These are phyloP conservation scores for Laguncularia racemosa DNA, from an alignment of 345 rosid species.

Conservation along the genomic window DNA sequence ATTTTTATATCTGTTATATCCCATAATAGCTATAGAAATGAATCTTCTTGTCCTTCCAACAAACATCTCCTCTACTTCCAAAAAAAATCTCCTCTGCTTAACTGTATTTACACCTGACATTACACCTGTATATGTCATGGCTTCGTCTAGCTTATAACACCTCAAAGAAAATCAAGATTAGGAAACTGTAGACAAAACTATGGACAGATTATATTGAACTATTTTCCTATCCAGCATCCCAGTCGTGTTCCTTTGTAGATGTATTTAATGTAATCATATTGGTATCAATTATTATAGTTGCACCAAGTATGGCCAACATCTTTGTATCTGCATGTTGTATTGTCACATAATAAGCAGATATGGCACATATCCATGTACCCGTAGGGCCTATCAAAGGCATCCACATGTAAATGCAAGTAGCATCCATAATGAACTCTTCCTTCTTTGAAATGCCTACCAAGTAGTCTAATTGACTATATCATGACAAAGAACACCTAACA, in stretches of 20 bases:
- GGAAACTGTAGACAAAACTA: constrained; percentile 2
- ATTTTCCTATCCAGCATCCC: not conserved
- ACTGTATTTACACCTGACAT: too few relatives aligned
- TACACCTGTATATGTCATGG: too few relatives aligned
- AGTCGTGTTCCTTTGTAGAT: constrained; percentile 12
- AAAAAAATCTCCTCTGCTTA: too few relatives aligned
- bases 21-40: too few relatives aligned
- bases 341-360: constrained; percentile 7
- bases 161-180: not conserved
- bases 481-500: constrained; percentile 68
- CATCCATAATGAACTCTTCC: constrained; percentile 20
- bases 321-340: not conserved
- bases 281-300: not conserved
- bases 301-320: constrained; percentile 1
- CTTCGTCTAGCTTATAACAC: not conserved
- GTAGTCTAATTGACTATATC: constrained; percentile 46
- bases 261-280: constrained; percentile 2
- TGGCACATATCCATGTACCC: constrained; percentile 5
- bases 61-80: too few relatives aligned
- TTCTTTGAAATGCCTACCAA: constrained; percentile 25
- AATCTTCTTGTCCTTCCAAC: too few relatives aligned
- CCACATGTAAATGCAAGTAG: constrained; percentile 18
- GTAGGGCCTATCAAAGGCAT: constrained; percentile 28
- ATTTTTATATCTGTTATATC: too few relatives aligned
- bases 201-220: not conserved